phyloP scores from a whole-genome alignment of 2,329 filamentous ascomycete species.

The Aureobasidium pullulans region DNA sequence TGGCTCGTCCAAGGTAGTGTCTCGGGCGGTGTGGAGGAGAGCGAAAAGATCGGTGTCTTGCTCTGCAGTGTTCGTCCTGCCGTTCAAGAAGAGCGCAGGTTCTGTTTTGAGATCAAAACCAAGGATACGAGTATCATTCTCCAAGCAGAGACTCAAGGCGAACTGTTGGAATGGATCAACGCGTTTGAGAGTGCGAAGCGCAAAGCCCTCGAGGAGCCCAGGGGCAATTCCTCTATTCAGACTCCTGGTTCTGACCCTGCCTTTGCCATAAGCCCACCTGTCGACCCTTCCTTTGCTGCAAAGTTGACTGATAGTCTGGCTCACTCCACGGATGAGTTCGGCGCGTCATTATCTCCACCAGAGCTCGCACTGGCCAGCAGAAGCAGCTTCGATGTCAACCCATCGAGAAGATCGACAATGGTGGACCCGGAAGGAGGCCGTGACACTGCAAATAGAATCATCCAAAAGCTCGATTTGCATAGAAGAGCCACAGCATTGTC shows the following conservation, averaged over 20 bases:
- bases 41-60: slow-evolving; percentile 89
- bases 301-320: slow-evolving; percentile 59
- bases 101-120: slow-evolving; percentile 98
- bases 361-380: slow-evolving; percentile 49
- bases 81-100: slow-evolving; percentile 84
- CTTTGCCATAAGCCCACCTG: slow-evolving; percentile 85
- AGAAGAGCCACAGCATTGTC: slow-evolving; percentile 49
- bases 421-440: slow-evolving; percentile 61
- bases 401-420: slow-evolving; percentile 35
- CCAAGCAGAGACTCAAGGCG: slow-evolving; percentile 84
- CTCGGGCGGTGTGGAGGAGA: slow-evolving; percentile 81
- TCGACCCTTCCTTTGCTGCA: slow-evolving; percentile 83
- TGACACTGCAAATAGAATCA: slow-evolving; percentile 80
- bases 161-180: slow-evolving; percentile 91
- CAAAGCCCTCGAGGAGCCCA: slow-evolving; percentile 71
- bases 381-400: slow-evolving; percentile 62
- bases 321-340: slow-evolving; percentile 45
- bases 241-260: slow-evolving; percentile 58
- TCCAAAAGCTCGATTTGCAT: slow-evolving; percentile 86
- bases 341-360: slow-evolving; percentile 55
- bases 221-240: slow-evolving; percentile 38
- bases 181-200: slow-evolving; percentile 93
- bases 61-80: slow-evolving; percentile 89
- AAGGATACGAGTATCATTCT: slow-evolving; percentile 85
- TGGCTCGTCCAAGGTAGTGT: slow-evolving; percentile 80